These are phyloP conservation scores for Polygonum maritimum DNA, from an alignment of 148 eudicot genomes.

Conservation along the genomic window DNA sequence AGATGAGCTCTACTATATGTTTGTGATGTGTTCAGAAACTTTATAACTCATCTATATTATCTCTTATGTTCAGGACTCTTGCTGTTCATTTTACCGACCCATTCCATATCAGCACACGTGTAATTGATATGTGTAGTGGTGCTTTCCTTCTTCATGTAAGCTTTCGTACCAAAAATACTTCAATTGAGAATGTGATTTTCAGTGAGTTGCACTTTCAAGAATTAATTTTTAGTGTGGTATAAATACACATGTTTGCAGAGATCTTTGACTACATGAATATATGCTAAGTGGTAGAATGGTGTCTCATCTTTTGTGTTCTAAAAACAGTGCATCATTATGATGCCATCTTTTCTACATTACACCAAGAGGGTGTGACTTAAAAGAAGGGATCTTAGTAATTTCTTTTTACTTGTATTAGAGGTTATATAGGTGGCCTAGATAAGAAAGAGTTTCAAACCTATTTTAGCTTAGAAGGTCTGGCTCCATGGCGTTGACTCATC, in stretches of 20 bases:
- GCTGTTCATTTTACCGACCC: slow-evolving; percentile 98
- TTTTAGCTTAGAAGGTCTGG: background rate
- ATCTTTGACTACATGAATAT: background rate
- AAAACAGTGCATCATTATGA: background rate
- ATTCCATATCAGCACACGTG: slow-evolving; percentile 71
- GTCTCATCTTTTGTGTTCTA: background rate
- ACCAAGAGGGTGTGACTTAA: background rate
- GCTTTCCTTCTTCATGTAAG: slow-evolving; percentile 90
- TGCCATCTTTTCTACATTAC: background rate
- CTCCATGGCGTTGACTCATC: background rate
- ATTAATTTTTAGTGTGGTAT: background rate
- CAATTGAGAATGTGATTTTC: background rate
- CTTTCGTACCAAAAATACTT: background rate
- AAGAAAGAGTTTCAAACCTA: background rate
- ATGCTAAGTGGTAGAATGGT: background rate
- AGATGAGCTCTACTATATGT: slow-evolving; percentile 11
- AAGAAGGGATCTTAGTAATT: background rate
- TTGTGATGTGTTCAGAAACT: background rate
- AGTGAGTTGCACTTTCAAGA: background rate
- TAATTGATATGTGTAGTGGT: slow-evolving; percentile 81
- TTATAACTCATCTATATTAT: background rate
- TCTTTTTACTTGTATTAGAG: background rate
- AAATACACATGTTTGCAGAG: background rate
- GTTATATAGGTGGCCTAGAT: background rate
- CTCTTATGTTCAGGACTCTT: slow-evolving; percentile 45